Percentiles rank a stretch among this genome's conserved stretches.
These are phyloP conservation scores for Caloboletus inedulis DNA, from an alignment of 1,284 basidiomycete genomes.

Conservation along the genomic window DNA sequence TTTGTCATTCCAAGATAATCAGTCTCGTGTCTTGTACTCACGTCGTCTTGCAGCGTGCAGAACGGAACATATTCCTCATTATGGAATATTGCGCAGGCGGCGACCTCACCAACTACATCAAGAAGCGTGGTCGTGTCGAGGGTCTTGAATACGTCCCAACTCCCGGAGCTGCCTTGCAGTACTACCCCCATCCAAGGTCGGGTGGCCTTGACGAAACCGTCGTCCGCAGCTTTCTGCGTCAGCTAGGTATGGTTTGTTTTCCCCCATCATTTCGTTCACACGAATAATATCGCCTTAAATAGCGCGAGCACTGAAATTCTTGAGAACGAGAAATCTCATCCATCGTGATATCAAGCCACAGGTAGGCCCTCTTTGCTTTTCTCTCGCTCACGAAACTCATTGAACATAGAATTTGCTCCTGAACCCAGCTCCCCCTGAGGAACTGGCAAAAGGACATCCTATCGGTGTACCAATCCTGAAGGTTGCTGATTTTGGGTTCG, in stretches of 20 bases:
- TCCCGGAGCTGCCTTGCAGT: slow-evolving; percentile 67
- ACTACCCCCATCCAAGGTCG: slow-evolving; percentile 86
- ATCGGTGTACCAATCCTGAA: slow-evolving; percentile 92
- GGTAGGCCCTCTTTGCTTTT: slow-evolving; percentile 38
- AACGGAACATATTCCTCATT: slow-evolving; percentile 93
- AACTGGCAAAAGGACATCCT: slow-evolving; percentile 84
- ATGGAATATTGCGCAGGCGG: slow-evolving; percentile 98
- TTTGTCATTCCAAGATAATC: neutral
- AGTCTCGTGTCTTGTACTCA: slow-evolving; percentile 15
- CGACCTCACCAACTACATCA: slow-evolving; percentile 95
- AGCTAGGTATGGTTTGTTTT: slow-evolving; percentile 63
- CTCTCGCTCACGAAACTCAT: slow-evolving; percentile 3
- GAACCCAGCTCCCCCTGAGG: slow-evolving; percentile 77
- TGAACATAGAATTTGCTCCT: slow-evolving; percentile 79
- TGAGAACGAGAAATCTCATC: slow-evolving; percentile 86
- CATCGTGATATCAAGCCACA: slow-evolving; percentile 98
- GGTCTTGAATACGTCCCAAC: slow-evolving; percentile 76
- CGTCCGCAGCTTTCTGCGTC: slow-evolving; percentile 89
- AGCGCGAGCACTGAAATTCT: slow-evolving; percentile 92
- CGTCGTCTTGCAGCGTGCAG: slow-evolving; percentile 65
- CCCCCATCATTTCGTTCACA: neutral
- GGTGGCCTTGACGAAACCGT: slow-evolving; percentile 92
- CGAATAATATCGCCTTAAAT: slow-evolving; percentile 36
- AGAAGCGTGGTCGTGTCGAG: slow-evolving; percentile 85
- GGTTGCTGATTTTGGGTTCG: slow-evolving; percentile 98